Percentiles rank a stretch among this genome's conserved stretches.
phyloP scores from a whole-genome alignment of 345 rosid genomes.

The Acer negundo region DNA sequence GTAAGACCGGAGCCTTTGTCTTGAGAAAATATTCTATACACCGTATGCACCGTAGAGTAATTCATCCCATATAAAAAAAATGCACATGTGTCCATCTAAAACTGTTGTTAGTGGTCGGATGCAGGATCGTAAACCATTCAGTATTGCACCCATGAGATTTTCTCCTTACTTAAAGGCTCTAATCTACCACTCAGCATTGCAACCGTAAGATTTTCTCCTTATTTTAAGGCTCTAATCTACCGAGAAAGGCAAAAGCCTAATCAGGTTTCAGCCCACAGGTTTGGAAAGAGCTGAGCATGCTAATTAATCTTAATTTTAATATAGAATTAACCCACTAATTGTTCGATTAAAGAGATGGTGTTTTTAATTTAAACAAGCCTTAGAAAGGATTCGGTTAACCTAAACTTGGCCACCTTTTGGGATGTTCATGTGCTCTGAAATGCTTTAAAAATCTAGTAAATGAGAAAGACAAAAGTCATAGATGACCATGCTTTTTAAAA shows the following conservation, averaged over 20 bases:
- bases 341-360: not conserved
- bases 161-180: no score
- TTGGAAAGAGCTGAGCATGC: constrained; percentile 8
- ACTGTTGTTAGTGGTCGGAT: no score
- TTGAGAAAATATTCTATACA: no score
- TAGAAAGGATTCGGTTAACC: constrained; percentile 20
- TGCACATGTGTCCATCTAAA: no score
- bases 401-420: constrained; percentile 28
- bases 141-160: no score
- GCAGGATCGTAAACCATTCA: no score
- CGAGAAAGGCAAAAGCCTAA: constrained; percentile 16
- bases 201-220: no score
- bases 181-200: no score
- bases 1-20: constrained; percentile 11
- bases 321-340: constrained; percentile 30
- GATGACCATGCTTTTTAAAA: not conserved
- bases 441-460: constrained; percentile 15
- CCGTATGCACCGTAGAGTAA: no score
- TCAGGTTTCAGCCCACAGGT: constrained; percentile 37
- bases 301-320: constrained; percentile 7
- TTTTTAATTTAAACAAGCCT: not conserved
- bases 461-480: constrained; percentile 14
- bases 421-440: constrained; percentile 24
- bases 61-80: no score
- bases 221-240: not conserved